Conservation (phyloP, 495 filamentous ascomycete genomes). For the Penicillium mononematosum region DNA sequence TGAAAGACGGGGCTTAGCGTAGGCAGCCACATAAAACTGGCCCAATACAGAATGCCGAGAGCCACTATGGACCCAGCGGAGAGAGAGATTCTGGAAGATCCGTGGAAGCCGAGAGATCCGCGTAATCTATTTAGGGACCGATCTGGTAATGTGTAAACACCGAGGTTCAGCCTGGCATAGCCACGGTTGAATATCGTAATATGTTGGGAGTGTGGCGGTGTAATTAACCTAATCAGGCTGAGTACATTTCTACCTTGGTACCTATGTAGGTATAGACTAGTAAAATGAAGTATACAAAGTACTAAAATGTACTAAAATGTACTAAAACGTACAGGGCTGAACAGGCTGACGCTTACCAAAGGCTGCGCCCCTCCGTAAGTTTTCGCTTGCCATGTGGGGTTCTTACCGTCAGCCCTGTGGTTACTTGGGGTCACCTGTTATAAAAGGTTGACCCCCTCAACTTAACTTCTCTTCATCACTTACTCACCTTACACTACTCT, state of each 20-base stretch:
- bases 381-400: slow-evolving; percentile 25
- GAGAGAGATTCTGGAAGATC: slow-evolving; percentile 17
- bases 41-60: slow-evolving; percentile 4
- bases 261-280: background rate
- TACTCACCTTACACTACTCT: slow-evolving; percentile 6
- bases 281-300: background rate
- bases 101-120: slow-evolving; percentile 20
- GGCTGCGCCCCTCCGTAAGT: slow-evolving; percentile 19
- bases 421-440: slow-evolving; percentile 16
- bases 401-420: slow-evolving; percentile 31
- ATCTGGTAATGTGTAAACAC: background rate
- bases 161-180: slow-evolving; percentile 5
- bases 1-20: slow-evolving; percentile 4
- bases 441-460: slow-evolving; percentile 25
- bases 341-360: slow-evolving; percentile 13
- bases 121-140: background rate
- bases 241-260: background rate
- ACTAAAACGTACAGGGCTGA: background rate
- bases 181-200: background rate
- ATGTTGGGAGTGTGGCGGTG: slow-evolving; percentile 11
- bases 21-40: slow-evolving; percentile 8
- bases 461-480: slow-evolving; percentile 17
- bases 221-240: background rate
- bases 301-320: too few species aligned
- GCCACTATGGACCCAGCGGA: background rate